phyloP scores from a whole-genome alignment of 2,329 filamentous ascomycete genomes.

The Botrytis deweyae region DNA sequence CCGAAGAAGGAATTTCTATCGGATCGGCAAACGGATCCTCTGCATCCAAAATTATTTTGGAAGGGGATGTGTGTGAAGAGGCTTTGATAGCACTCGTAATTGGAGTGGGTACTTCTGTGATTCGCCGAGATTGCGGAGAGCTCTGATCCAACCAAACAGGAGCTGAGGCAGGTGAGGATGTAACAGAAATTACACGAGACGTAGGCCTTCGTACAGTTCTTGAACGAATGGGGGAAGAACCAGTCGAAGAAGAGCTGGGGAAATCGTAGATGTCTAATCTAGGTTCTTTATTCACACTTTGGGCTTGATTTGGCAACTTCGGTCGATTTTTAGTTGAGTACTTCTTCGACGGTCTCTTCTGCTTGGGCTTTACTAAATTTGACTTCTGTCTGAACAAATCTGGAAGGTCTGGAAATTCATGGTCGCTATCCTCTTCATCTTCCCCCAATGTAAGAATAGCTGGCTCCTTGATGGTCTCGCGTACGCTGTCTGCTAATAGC shows the following conservation, averaged over 20 bases:
- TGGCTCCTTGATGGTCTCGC: neutral
- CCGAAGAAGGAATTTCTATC: slow-evolving; percentile 20
- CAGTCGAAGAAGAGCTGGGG: slow-evolving; percentile 44
- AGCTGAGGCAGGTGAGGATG: slow-evolving; percentile 27
- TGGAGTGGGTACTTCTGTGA: slow-evolving; percentile 33
- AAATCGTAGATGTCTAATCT: slow-evolving; percentile 40
- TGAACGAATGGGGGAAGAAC: slow-evolving; percentile 34
- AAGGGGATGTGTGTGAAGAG: slow-evolving; percentile 14
- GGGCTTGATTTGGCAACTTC: neutral
- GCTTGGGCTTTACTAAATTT: neutral
- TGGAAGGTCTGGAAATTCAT: slow-evolving; percentile 38
- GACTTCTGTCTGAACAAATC: slow-evolving; percentile 28
- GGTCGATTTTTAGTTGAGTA: slow-evolving; percentile 31
- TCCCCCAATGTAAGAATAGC: neutral
- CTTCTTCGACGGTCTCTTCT: slow-evolving; percentile 25
- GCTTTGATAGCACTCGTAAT: slow-evolving; percentile 35
- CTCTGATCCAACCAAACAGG: slow-evolving; percentile 24
- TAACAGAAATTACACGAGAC: slow-evolving; percentile 26
- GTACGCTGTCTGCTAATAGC: neutral
- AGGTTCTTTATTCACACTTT: neutral
- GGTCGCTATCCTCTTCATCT: slow-evolving; percentile 29
- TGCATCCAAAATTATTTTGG: slow-evolving; percentile 28
- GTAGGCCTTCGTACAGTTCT: slow-evolving; percentile 10
- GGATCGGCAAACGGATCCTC: slow-evolving; percentile 31
- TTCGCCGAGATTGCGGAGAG: slow-evolving; percentile 11